These are phyloP conservation scores for Clonostachys solani DNA, from an alignment of 2,329 filamentous ascomycete species.

Conservation along the genomic window DNA sequence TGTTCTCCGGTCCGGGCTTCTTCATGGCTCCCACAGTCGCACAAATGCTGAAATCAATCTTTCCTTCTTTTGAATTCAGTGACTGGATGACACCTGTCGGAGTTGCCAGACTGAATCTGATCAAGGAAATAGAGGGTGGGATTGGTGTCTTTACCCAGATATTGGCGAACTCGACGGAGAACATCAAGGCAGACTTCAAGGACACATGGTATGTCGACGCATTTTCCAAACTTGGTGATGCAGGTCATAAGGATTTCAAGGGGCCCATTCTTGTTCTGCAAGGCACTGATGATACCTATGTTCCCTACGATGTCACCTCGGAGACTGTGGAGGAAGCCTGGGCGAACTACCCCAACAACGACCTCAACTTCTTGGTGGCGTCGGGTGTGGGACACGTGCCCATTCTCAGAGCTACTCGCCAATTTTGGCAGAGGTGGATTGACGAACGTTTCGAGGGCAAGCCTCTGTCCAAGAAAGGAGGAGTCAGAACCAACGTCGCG, in stretches of 20 bases:
- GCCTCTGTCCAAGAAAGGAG: conserved; percentile 1
- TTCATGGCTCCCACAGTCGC: not conserved
- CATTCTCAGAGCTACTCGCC: conserved; percentile 5
- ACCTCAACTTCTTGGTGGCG: conserved; percentile 8
- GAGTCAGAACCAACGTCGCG: conserved; percentile 3
- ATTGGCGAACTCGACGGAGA: not conserved
- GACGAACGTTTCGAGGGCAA: conserved; percentile 8
- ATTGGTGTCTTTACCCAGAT: not conserved
- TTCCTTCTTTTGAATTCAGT: conserved; percentile 4
- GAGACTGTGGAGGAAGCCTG: conserved; percentile 8
- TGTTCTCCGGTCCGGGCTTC: not conserved
- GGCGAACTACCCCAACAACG: conserved; percentile 1
- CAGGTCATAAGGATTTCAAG: conserved; percentile 18
- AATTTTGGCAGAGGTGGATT: conserved; percentile 12
- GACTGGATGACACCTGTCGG: conserved; percentile 22
- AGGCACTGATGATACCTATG: conserved; percentile 16
- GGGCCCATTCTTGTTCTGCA: conserved; percentile 29
- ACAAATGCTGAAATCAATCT: conserved; percentile 3
- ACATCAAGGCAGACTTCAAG: not conserved
- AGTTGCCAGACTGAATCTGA: conserved; percentile 1
- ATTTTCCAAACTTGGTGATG: conserved; percentile 5
- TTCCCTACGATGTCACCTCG: conserved; percentile 3
- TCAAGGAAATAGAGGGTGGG: conserved; percentile 3
- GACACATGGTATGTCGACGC: not conserved
- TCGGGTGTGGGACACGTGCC: conserved; percentile 7